phyloP scores from a whole-genome alignment of 768 basidiomycete species.

The Panellus pusillus region DNA sequence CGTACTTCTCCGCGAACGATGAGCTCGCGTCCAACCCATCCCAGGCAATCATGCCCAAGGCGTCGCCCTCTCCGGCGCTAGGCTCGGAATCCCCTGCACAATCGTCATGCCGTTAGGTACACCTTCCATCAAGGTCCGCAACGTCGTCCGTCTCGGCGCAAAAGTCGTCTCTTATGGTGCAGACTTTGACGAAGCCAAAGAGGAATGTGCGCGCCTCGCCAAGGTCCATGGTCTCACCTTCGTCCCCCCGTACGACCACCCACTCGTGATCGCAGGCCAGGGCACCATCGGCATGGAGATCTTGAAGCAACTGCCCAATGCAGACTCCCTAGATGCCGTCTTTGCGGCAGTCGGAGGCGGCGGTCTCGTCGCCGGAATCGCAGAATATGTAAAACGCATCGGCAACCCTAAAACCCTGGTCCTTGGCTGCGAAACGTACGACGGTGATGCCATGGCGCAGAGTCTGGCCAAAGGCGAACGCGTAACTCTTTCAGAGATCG shows the following conservation, averaged over 20 bases:
- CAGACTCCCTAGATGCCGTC: conserved; percentile 77
- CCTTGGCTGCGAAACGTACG: conserved; percentile 90
- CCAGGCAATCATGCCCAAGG: conserved; percentile 98
- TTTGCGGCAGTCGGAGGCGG: conserved; percentile 95
- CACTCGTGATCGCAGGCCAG: conserved; percentile 95
- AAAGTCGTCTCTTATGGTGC: conserved; percentile 89
- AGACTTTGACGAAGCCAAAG: conserved; percentile 97
- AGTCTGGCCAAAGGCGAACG: conserved; percentile 82
- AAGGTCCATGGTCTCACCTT: conserved; percentile 74
- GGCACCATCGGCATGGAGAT: conserved; percentile 96
- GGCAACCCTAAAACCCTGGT: conserved; percentile 82
- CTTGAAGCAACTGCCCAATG: conserved; percentile 79
- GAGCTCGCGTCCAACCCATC: background rate
- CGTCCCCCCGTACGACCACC: conserved; percentile 97
- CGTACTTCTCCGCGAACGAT: conserved; percentile 48
- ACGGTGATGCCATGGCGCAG: conserved; percentile 90
- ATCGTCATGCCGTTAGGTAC: conserved; percentile 98
- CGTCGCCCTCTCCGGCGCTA: conserved; percentile 90
- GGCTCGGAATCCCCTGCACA: conserved; percentile 90
- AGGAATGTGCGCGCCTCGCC: conserved; percentile 88
- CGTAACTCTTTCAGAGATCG: conserved; percentile 84
- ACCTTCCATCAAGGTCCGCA: conserved; percentile 93
- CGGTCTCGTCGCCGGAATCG: conserved; percentile 87
- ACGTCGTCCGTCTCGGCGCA: conserved; percentile 92
- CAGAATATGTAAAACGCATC: conserved; percentile 90